Conservation (phyloP, 345 rosid genomes). For the Anastatica hierochuntica region DNA sequence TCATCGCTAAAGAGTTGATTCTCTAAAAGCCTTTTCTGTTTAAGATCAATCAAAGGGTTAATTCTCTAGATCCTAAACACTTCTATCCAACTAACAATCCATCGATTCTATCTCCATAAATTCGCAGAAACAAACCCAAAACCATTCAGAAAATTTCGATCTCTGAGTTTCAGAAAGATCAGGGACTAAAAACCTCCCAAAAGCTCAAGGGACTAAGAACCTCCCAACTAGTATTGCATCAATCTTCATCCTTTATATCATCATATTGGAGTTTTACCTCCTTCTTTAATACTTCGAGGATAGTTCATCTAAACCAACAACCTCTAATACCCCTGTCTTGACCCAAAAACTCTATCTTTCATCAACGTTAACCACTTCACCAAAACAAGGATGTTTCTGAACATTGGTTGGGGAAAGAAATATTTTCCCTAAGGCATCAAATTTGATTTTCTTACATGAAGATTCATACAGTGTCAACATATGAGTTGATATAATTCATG, state of each 20-base stretch:
- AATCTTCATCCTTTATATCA: conserved; percentile 78
- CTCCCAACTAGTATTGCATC: too few relatives aligned
- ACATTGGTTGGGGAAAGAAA: conserved; percentile 47
- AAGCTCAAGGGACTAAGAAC: too few relatives aligned
- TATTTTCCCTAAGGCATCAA: conserved; percentile 36
- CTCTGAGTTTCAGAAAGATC: too few relatives aligned
- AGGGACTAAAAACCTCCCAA: too few relatives aligned
- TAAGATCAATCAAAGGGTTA: too few relatives aligned
- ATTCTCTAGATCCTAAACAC: too few relatives aligned
- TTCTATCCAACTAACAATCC: too few relatives aligned
- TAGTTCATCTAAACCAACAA: conserved; percentile 91
- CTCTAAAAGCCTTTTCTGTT: too few relatives aligned
- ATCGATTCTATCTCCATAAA: too few relatives aligned
- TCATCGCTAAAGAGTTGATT: too few relatives aligned
- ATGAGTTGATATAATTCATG: background rate
- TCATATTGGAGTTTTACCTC: conserved; percentile 63
- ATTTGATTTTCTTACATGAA: conserved; percentile 37
- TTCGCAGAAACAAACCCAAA: too few relatives aligned
- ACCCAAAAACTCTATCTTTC: conserved; percentile 60
- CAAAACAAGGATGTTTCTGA: conserved; percentile 32
- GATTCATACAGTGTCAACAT: conserved; percentile 29
- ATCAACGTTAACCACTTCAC: conserved; percentile 36
- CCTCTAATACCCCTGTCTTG: conserved; percentile 98
- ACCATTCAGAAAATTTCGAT: too few relatives aligned
- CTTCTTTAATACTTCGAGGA: conserved; percentile 53